Evolutionary conservation across 805 yeast genomes (phyloP).

Genomic region (Wickerhamomyces subpelliculosus): DNA sequence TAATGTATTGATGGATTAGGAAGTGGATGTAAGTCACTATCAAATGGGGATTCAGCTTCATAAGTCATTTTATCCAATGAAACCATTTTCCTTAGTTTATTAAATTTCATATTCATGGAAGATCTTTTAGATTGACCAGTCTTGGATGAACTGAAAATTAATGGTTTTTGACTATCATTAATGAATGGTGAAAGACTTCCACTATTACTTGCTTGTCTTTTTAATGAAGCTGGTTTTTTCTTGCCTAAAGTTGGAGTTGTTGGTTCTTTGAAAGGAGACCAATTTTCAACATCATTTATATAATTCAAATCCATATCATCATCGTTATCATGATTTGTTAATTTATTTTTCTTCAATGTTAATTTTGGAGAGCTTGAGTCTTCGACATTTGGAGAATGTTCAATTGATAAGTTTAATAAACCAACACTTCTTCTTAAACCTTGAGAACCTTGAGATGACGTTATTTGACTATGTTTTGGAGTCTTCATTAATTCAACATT

Average conservation of each 20-base stretch:
- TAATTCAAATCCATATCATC: slow-evolving; percentile 12
- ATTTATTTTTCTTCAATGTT: slow-evolving; percentile 14
- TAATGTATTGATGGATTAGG: slow-evolving; percentile 22
- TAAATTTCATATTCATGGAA: slow-evolving; percentile 19
- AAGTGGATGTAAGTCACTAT: slow-evolving; percentile 16
- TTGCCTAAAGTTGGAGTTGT: slow-evolving; percentile 17
- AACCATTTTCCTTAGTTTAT: slow-evolving; percentile 23
- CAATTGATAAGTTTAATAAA: slow-evolving; percentile 41
- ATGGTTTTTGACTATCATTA: slow-evolving; percentile 18
- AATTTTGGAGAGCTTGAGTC: slow-evolving; percentile 17
- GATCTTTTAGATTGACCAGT: slow-evolving; percentile 21
- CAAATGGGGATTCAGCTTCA: slow-evolving; percentile 17
- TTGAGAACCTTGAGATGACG: slow-evolving; percentile 16
- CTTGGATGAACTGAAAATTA: slow-evolving; percentile 12
- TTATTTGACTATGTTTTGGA: slow-evolving; percentile 14
- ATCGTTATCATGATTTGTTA: slow-evolving; percentile 9
- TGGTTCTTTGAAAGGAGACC: slow-evolving; percentile 25
- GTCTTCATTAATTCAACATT: slow-evolving; percentile 14
- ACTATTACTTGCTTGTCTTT: slow-evolving; percentile 23
- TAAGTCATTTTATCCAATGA: slow-evolving; percentile 14
- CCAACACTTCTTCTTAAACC: slow-evolving; percentile 48
- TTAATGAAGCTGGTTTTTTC: slow-evolving; percentile 9
- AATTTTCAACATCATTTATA: slow-evolving; percentile 20
- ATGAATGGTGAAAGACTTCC: slow-evolving; percentile 22
- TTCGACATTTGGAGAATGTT: slow-evolving; percentile 23